Evolutionary conservation across 768 basidiomycete genomes (phyloP), one percentile per base, ranked within the genome.

Genomic region (Rhizopogon vesiculosus): DNA sequence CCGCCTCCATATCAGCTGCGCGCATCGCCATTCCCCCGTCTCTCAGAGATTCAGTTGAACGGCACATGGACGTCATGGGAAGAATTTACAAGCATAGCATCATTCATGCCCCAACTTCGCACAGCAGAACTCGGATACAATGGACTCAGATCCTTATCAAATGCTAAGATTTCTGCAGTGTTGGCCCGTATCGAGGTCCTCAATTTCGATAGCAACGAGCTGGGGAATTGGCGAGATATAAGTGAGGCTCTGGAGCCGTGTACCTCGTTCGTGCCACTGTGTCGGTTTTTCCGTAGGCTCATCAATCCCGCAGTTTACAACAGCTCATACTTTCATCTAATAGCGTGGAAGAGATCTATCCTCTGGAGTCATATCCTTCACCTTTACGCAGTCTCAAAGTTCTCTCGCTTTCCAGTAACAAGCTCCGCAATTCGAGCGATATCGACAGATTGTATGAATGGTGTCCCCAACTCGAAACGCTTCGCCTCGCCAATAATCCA

Each of bases 41-140:
- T 93, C 43, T 73, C 69, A 40, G 88, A 92, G 61, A 69, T 94
- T 40, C 86, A 90, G 56, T 71, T 96, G 35, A 93, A 88, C 65
- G 78, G 71, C 42, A 92, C 90, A 3, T 75, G 88, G 51, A 79
- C 85, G 52, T 76, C 79, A 42, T 96, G 93, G 91, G 64, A 69
- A 48, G 85, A 89, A 60, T 82, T 90, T 67, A 69, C 75, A 58
- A 57, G 61, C n/a, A 67, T 84, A 46, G 77, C 76, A 31, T 61
- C 66, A 10, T 67, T 71, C 58, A 85, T 90, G 82, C 80, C 83
- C 3, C 70, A 64, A 38, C 71, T 90, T 40, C 71, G 69, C 39
- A 62, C 74, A 3, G 72, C 91, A 13, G 89, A 93, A 71, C 66
- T 89, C 60, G 91, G 89, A 10, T 82, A 86, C 70, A 93, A 93